These are phyloP conservation scores for Sutorius eximius DNA, from an alignment of 1,284 basidiomycete species.

Conservation along the genomic window DNA sequence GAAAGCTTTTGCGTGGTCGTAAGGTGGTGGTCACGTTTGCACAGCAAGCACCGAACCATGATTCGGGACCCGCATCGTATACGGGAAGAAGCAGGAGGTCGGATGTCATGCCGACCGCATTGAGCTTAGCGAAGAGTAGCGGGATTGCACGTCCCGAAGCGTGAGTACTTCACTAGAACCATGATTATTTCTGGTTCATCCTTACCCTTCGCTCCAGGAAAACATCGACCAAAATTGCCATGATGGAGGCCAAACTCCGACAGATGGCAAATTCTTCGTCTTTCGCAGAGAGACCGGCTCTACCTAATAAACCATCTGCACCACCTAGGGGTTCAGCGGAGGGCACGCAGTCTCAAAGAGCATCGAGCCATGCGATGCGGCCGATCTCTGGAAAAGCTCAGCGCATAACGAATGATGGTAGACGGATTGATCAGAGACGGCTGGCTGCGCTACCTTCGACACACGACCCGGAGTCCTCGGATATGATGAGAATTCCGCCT, in stretches of 20 bases:
- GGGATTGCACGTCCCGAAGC: conserved; percentile 55
- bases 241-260: conserved; percentile 91
- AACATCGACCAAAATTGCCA: conserved; percentile 87
- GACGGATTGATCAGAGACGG: neutral
- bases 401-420: conserved; percentile 3
- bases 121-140: conserved; percentile 82
- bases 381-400: neutral
- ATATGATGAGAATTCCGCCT: conserved; percentile 11
- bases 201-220: conserved; percentile 41
- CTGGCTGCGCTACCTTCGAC: neutral
- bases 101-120: conserved; percentile 70
- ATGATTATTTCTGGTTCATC: conserved; percentile 3
- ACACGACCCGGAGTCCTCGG: conserved; percentile 14
- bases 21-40: conserved; percentile 89
- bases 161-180: conserved; percentile 45
- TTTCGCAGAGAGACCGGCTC: conserved; percentile 21
- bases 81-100: conserved; percentile 29
- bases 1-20: conserved; percentile 81
- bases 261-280: conserved; percentile 58
- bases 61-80: conserved; percentile 32
- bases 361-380: neutral
- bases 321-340: neutral
- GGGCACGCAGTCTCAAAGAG: conserved; percentile 1
- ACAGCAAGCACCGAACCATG: conserved; percentile 69
- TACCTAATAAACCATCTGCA: conserved; percentile 27